Conservation (phyloP, 257 asterid genomes). For the Rhazya stricta region DNA sequence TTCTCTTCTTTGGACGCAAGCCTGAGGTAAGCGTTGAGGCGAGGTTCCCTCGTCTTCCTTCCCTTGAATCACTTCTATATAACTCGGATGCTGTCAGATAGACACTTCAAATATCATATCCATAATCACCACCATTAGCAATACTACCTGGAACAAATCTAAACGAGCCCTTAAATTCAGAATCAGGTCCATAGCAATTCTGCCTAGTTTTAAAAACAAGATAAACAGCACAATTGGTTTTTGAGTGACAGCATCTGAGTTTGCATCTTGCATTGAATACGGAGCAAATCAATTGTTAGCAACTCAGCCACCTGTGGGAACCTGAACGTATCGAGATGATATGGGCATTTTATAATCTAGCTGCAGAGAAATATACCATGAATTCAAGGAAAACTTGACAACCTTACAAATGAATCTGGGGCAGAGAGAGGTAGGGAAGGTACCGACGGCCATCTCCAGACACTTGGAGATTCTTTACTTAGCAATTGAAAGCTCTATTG, state of each 20-base stretch:
- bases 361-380: background rate
- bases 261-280: background rate
- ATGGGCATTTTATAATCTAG: background rate
- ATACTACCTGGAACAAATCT: background rate
- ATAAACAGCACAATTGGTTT: background rate
- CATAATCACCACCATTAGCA: background rate
- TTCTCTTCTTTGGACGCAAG: background rate
- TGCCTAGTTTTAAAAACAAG: background rate
- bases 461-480: constrained; percentile 14
- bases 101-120: background rate
- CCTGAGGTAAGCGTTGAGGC: background rate
- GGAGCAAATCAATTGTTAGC: background rate
- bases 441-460: constrained; percentile 35
- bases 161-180: background rate
- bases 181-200: background rate
- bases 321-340: constrained; percentile 27
- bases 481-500: constrained; percentile 33
- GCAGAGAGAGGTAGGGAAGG: no score
- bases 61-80: background rate
- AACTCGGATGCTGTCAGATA: background rate
- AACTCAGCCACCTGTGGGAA: constrained; percentile 61
- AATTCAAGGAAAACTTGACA: no score
- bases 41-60: background rate
- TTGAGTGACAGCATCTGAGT: background rate
- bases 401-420: no score